These are phyloP conservation scores for Prunus dulcis DNA, from an alignment of 306 rosid species.

Conservation along the genomic window DNA sequence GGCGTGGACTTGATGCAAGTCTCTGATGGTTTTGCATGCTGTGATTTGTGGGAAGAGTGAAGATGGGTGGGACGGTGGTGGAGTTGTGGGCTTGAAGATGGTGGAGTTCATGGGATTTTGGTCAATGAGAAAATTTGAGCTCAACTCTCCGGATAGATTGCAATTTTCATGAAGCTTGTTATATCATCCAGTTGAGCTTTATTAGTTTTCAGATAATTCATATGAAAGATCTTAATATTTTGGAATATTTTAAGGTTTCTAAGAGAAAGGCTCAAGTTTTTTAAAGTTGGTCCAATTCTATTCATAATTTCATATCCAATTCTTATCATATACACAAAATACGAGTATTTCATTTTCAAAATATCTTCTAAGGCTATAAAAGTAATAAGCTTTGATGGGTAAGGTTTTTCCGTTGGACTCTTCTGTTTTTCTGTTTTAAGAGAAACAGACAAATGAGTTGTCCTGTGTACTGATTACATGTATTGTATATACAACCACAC, in stretches of 20 bases:
- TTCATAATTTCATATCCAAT: too few species aligned
- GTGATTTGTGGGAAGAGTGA: conserved; percentile 44
- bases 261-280: too few species aligned
- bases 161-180: not conserved
- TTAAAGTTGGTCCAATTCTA: too few species aligned
- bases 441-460: not conserved
- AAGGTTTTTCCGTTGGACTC: too few species aligned
- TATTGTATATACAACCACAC: not conserved
- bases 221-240: not conserved
- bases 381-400: too few species aligned
- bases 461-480: not conserved
- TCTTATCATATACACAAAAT: too few species aligned
- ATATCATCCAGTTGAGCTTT: not conserved
- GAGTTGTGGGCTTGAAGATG: conserved; percentile 26
- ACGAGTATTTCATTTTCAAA: too few species aligned
- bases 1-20: conserved; percentile 71
- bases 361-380: too few species aligned
- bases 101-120: conserved; percentile 35
- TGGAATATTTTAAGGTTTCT: not conserved
- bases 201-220: not conserved
- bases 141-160: not conserved
- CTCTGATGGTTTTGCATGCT: conserved; percentile 51
- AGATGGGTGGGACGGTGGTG: conserved; percentile 32
- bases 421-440: not conserved
- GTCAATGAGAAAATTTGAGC: not conserved